Evolutionary conservation across 495 filamentous ascomycete genomes (phyloP).

Genomic region (Xanthoparmelia taractica): DNA sequence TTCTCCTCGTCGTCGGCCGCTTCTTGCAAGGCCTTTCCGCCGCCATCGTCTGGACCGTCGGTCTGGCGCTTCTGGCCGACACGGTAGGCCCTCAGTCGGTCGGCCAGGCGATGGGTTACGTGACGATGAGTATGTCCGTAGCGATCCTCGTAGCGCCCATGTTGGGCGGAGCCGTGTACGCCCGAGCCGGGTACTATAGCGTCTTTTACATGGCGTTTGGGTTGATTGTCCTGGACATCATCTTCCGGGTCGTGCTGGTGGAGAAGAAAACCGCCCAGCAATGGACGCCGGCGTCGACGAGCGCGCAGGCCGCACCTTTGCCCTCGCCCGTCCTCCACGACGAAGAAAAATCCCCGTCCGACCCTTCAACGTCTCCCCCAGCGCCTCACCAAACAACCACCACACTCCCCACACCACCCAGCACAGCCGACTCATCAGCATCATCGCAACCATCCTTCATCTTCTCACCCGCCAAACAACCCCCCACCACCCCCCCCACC

Average conservation of each 20-base stretch:
- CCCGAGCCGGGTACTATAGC: conserved; percentile 62
- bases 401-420: background rate
- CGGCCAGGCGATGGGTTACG: conserved; percentile 68
- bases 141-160: conserved; percentile 65
- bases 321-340: background rate
- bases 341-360: conserved; percentile 8
- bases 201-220: conserved; percentile 69
- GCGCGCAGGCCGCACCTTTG: conserved; percentile 8
- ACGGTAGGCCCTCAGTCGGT: conserved; percentile 62
- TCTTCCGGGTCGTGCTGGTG: conserved; percentile 60
- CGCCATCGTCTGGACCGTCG: conserved; percentile 72
- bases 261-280: conserved; percentile 68
- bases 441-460: background rate
- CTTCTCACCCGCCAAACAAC: too few relatives aligned
- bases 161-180: conserved; percentile 72
- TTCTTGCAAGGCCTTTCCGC: conserved; percentile 66
- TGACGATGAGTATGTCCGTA: conserved; percentile 60
- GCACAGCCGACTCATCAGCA: too few relatives aligned
- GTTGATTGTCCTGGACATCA: conserved; percentile 60
- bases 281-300: conserved; percentile 49
- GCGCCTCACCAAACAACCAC: background rate
- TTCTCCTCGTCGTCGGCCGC: conserved; percentile 59
- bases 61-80: conserved; percentile 73
- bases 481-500: conserved; percentile 1
- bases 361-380: background rate